A percentile compares a stretch with the other conserved stretches of the same genome.
phyloP scores from a whole-genome alignment of 345 rosid genomes.

The Citrus inodora region DNA sequence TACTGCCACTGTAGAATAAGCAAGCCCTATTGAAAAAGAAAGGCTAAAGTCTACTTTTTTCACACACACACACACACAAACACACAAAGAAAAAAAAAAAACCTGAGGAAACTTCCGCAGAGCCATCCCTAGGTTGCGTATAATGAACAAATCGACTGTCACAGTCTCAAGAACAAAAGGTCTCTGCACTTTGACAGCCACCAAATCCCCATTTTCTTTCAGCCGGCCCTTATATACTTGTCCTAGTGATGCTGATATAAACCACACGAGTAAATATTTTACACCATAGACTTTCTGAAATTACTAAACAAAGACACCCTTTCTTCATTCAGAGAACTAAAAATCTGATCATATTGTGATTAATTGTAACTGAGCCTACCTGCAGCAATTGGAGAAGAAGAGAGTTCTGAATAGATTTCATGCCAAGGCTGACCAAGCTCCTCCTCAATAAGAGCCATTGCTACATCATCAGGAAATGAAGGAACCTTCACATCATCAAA shows the following conservation, averaged over 20 bases:
- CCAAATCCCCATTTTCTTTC: constrained; percentile 86
- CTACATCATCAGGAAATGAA: constrained; percentile 95
- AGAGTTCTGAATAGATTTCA: constrained; percentile 78
- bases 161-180: constrained; percentile 98
- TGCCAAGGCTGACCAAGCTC: constrained; percentile 96
- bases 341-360: not conserved
- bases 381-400: constrained; percentile 95
- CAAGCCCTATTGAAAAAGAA: not conserved
- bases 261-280: constrained; percentile 13
- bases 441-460: constrained; percentile 92
- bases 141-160: constrained; percentile 77
- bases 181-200: constrained; percentile 96
- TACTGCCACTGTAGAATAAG: not conserved
- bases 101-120: constrained; percentile 97
- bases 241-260: constrained; percentile 84
- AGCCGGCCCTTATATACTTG: constrained; percentile 91
- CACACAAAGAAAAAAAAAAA: constrained; percentile 11
- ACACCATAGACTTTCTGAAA: not conserved
- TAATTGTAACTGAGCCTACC: constrained; percentile 39
- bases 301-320: not conserved
- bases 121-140: constrained; percentile 77
- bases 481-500: constrained; percentile 72
- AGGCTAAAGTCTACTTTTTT: not conserved
- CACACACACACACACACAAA: not conserved
- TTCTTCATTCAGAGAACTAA: not conserved